Base-by-base conservation (phyloP, 1,284 basidiomycete genomes). In the Gymnopus androsaceus region DNA sequence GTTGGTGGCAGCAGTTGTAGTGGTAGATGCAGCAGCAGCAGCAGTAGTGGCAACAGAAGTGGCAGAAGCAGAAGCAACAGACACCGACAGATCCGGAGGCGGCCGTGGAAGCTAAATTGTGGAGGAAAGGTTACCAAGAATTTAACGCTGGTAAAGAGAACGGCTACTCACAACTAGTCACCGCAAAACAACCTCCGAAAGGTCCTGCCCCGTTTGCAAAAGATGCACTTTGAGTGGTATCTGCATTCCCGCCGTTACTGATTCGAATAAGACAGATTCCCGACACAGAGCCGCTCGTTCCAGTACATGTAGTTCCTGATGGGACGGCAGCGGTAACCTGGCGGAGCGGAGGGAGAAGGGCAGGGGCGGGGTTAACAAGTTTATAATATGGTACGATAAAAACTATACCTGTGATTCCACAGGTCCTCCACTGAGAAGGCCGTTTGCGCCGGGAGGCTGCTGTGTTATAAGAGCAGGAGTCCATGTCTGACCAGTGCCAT, bases 121-220 rank as follows among this genome's bases (percentile, higher is more conserved):
- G n/a, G n/a, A n/a, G n/a, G n/a, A n/a, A n/a, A n/a, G n/a, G n/a
- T n/a, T n/a, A n/a, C n/a, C n/a, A n/a, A n/a, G n/a, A n/a, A n/a
- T n/a, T n/a, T n/a, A n/a, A n/a, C n/a, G n/a, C n/a, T n/a, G n/a
- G n/a, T n/a, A n/a, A n/a, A 21, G 25, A 19, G 8, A 17, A 46
- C 1, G 36, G 14, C 3, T 15, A 19, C 23, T n/a, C 11, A 37
- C 36, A 44, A 37, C 23, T 45, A 47, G 58, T 59, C 9, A 64
- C 58, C 21, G 63, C 61, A 31, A 56, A 58, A 30, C 63, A 64
- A 23, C 63, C 63, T 9, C 63, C 63, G 50, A 64, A 64, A n/a
- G 63, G 63, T 15, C 63, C 63, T 41, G 63, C 61, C 30, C 63
- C 63, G 33, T 64, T 62, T 3, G 63, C 61, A 17, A 64, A 57